Conservation (phyloP, 2,329 filamentous ascomycete genomes). For the Cercospora berteroae region DNA sequence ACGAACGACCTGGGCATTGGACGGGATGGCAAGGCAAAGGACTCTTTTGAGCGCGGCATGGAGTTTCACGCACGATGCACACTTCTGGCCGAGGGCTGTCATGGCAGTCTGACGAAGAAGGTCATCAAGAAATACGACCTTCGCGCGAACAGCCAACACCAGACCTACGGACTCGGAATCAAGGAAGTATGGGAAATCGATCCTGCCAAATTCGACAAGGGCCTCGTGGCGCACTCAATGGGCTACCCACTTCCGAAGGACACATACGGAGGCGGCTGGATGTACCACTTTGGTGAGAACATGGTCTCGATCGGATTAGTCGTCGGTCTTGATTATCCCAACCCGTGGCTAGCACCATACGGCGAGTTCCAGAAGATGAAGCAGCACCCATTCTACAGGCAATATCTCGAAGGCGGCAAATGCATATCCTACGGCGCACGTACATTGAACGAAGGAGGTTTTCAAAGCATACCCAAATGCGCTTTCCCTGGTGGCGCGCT, state of each 20-base stretch:
- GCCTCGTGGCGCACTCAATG: constrained; percentile 83
- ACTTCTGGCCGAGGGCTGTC: constrained; percentile 90
- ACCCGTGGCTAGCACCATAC: constrained; percentile 95
- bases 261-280: constrained; percentile 96
- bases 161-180: constrained; percentile 90
- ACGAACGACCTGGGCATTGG: constrained; percentile 91
- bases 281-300: constrained; percentile 99
- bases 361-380: constrained; percentile 98
- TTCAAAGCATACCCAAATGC: constrained; percentile 96
- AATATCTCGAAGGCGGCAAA: constrained; percentile 89
- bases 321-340: constrained; percentile 89
- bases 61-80: constrained; percentile 93
- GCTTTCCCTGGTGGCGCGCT: constrained; percentile 93
- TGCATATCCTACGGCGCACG: constrained; percentile 95
- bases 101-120: constrained; percentile 92
- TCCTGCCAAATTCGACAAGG: constrained; percentile 86
- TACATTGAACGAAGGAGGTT: constrained; percentile 89
- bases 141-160: constrained; percentile 81
- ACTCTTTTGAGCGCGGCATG: constrained; percentile 93
- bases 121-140: constrained; percentile 93
- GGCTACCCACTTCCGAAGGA: constrained; percentile 85
- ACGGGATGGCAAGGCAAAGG: constrained; percentile 79
- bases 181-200: constrained; percentile 98
- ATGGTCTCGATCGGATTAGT: constrained; percentile 89
- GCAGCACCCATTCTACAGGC: constrained; percentile 86